These are phyloP conservation scores for Colletotrichum gloeosporioides DNA, from an alignment of 2,329 filamentous ascomycete species.

Conservation along the genomic window DNA sequence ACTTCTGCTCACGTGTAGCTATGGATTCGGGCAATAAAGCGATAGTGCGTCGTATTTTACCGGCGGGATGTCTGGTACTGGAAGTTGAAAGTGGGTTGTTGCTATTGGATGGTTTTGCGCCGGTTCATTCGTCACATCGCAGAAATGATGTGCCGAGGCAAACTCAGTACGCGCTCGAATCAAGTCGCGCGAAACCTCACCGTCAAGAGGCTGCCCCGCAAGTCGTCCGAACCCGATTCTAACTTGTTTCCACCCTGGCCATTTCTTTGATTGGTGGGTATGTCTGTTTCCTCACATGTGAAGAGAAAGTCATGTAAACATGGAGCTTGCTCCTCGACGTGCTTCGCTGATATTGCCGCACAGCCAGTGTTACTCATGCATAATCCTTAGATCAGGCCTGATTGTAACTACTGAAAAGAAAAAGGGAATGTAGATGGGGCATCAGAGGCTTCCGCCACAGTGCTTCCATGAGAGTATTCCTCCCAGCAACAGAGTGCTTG, in stretches of 20 bases:
- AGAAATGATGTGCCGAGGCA: slow-evolving; percentile 11
- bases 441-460: background rate
- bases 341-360: background rate
- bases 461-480: background rate
- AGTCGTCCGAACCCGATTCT: background rate
- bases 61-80: background rate
- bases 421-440: background rate
- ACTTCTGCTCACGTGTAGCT: background rate
- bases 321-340: background rate
- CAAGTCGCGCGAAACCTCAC: background rate
- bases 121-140: background rate
- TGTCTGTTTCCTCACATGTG: background rate
- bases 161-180: slow-evolving; percentile 6
- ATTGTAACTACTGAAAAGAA: background rate
- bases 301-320: background rate
- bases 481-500: background rate
- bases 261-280: background rate
- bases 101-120: background rate
- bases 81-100: background rate
- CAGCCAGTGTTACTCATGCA: background rate
- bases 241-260: background rate
- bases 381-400: background rate
- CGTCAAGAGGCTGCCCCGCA: background rate
- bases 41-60: background rate
- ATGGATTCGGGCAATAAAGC: background rate